Evolutionary conservation across 495 filamentous ascomycete genomes (phyloP).

Genomic region (Trichoderma erinaceum): DNA sequence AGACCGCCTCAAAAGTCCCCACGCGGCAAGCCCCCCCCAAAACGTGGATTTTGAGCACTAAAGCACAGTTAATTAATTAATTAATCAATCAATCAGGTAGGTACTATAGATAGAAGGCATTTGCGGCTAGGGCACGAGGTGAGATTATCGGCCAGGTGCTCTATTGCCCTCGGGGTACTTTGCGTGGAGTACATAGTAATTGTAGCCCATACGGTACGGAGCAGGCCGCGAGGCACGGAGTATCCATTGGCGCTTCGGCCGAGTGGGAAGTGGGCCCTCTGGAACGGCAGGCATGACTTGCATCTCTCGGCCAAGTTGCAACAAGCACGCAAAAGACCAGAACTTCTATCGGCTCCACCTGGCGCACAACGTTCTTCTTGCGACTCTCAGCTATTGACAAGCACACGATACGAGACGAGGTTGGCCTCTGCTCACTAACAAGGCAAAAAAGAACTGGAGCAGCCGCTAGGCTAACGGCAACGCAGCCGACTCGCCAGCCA

Average conservation of each 20-base stretch:
- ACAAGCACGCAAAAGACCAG: not conserved
- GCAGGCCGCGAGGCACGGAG: constrained; percentile 1
- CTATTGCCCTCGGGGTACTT: not conserved
- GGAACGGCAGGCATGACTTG: constrained; percentile 13
- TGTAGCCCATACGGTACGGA: not conserved
- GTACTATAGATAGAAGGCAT: too few species aligned
- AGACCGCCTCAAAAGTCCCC: too few species aligned
- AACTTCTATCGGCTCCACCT: not conserved
- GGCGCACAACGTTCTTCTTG: not conserved
- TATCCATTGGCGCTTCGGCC: not conserved
- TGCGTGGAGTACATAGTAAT: not conserved
- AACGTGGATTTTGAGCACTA: too few species aligned
- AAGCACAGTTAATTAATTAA: too few species aligned
- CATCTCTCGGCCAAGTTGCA: not conserved
- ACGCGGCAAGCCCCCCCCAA: too few species aligned
- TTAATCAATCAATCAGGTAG: too few species aligned
- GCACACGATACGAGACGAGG: not conserved
- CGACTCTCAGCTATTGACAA: not conserved
- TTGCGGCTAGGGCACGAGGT: too few species aligned
- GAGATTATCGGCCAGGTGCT: too few species aligned
- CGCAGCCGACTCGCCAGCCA: constrained; percentile 2
- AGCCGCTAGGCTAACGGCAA: not conserved
- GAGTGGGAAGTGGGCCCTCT: not conserved
- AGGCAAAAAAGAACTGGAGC: not conserved
- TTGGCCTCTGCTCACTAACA: not conserved